A percentile compares a stretch with the other conserved stretches of the same genome.
Evolutionary conservation across 1,284 basidiomycete genomes (phyloP).

Genomic region (Leccinum colubrinum): DNA sequence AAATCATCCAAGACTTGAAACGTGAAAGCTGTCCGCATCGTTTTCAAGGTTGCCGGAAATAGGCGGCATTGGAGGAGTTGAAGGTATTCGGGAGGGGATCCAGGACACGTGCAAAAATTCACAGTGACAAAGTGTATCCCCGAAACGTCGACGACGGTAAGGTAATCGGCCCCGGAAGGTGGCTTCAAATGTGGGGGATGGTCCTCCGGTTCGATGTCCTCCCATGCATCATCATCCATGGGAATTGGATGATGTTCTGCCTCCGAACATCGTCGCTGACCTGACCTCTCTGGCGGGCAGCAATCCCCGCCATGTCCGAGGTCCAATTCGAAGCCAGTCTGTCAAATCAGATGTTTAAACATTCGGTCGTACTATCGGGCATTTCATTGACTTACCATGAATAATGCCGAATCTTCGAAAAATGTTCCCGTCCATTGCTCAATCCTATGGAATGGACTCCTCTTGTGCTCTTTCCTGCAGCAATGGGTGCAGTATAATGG

Average conservation of each 20-base stretch:
- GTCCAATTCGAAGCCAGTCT: not conserved
- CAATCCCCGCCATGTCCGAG: not conserved
- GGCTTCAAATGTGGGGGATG: not conserved
- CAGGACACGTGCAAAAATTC: not conserved
- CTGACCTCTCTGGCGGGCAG: not conserved
- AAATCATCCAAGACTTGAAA: constrained; percentile 14
- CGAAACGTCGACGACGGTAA: not conserved
- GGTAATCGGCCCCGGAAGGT: not conserved
- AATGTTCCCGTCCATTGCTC: not conserved
- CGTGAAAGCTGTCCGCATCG: not conserved
- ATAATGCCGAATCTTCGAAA: not conserved
- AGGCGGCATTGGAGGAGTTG: not conserved
- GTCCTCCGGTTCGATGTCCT: not conserved
- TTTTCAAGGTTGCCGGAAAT: not conserved
- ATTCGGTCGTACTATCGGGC: not conserved
- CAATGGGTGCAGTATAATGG: not conserved
- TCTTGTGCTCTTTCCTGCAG: not conserved
- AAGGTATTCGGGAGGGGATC: not conserved
- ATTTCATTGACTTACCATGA: not conserved
- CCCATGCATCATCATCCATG: not conserved
- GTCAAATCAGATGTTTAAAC: not conserved
- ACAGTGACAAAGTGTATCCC: not conserved
- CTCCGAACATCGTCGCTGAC: not conserved
- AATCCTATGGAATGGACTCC: not conserved
- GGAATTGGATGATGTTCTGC: not conserved